Base-by-base conservation (phyloP, 371 early-diverging fungal genomes). In the Circinella minor region DNA sequence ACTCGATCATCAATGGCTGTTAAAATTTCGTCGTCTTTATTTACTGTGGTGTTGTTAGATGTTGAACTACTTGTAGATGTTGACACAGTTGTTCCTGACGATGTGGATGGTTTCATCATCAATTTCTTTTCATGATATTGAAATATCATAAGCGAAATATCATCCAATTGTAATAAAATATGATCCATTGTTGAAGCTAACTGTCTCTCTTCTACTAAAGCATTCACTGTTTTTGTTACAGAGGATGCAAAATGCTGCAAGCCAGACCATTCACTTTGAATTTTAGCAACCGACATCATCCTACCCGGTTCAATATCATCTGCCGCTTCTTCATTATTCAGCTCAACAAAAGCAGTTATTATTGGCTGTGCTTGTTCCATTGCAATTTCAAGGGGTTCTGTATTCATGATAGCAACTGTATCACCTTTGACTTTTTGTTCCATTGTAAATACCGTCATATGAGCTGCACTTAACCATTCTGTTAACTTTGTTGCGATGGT, bases 1-100 rank as follows among this genome's bases (percentile, higher is more conserved):
- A 88, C 84, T 51, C 77, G 68, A 20, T 82, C 80, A 57, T 89
- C 89, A 61, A 88, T 84, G 34, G 85, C 83, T 17, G 81, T 72
- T 13, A 89, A 54, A 3, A 83, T 79, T 43, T 74, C 77, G 39
- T 88, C 85, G 48, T 78, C 74, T 15, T 79, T 76, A 39, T 49
- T 48, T 57, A 27, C 14, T 34, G 18, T 61, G 49, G 4, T n/a
- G 73, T 17, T 34, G 49, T 27, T 46, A 2, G 68, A 46, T 27
- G 47, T 39, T 20, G 51, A 51, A 51, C 51, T 51, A 14, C 62
- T 63, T 54, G 61, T 65, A 46, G 38, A 63, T 20, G 47, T n/a
- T n/a, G 65, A 65, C 8, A 57, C 36, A 37, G 67, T 36, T n/a
- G 63, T 48, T 14, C 27, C 60, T 8, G 57, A 34, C 46, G 64